A percentile compares a stretch with the other conserved stretches of the same genome.
phyloP scores from a whole-genome alignment of 169 alveolate species.

The Plasmodium sp. region DNA sequence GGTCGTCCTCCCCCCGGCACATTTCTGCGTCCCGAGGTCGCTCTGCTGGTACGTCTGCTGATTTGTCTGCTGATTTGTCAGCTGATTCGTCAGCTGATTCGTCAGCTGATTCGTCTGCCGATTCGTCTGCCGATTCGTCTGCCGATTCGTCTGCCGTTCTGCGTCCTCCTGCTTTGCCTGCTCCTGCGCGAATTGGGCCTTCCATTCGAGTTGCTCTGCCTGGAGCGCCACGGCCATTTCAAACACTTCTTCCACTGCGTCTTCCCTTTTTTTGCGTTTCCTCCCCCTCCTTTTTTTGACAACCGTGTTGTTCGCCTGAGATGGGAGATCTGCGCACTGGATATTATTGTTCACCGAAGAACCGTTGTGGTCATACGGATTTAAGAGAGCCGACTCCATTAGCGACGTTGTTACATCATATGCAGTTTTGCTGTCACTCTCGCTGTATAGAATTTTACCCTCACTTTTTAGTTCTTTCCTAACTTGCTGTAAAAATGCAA shows the following conservation, averaged over 20 bases:
- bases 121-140: background rate
- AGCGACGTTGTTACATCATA: slow-evolving; percentile 28
- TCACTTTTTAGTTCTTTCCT: slow-evolving; percentile 35
- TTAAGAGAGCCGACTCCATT: slow-evolving; percentile 5
- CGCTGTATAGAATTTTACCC: slow-evolving; percentile 56
- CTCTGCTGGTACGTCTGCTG: background rate
- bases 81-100: no score
- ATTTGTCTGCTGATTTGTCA: background rate
- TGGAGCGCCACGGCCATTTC: background rate
- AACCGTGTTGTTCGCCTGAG: background rate
- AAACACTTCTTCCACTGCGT: background rate
- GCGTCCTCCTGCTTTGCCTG: background rate
- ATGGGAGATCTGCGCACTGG: background rate
- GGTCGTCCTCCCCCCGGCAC: background rate
- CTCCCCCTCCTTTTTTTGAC: slow-evolving; percentile 1
- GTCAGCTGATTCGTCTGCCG: no score
- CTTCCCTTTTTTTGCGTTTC: slow-evolving; percentile 1
- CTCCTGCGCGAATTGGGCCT: background rate
- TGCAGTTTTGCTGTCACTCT: slow-evolving; percentile 33
- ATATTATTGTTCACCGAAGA: background rate
- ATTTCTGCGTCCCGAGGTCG: background rate
- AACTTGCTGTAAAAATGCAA: slow-evolving; percentile 50
- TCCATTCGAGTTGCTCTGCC: background rate
- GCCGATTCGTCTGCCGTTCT: background rate
- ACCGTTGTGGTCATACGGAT: background rate